Evolutionary conservation across 495 filamentous ascomycete genomes (phyloP).

Genomic region (Articulospora tetracladia): DNA sequence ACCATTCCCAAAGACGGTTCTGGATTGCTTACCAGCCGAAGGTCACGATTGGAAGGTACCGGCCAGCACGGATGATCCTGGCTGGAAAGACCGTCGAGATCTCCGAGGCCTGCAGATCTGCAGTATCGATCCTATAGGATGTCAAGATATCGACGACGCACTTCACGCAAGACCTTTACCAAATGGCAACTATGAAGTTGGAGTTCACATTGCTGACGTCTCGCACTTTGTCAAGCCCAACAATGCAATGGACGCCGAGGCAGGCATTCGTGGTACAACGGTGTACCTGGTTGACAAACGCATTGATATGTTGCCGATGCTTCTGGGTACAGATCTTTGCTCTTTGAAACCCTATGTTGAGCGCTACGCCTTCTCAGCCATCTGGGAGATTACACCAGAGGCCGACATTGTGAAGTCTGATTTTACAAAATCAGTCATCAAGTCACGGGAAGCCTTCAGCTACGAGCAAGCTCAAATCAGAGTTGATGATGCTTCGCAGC

Average conservation of each 20-base stretch:
- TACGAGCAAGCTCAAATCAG: conserved; percentile 93
- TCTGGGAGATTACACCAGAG: conserved; percentile 87
- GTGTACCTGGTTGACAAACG: conserved; percentile 98
- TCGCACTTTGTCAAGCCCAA: conserved; percentile 97
- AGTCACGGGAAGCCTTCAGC: conserved; percentile 95
- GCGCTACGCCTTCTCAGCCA: conserved; percentile 90
- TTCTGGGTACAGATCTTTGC: conserved; percentile 93
- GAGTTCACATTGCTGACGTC: conserved; percentile 98
- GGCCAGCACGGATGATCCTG: conserved; percentile 64
- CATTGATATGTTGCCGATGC: conserved; percentile 97
- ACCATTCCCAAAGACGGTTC: conserved; percentile 90
- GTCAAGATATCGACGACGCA: conserved; percentile 97
- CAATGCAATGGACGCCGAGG: conserved; percentile 95
- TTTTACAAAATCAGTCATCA: conserved; percentile 97
- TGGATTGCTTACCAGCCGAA: conserved; percentile 88
- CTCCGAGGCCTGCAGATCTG: conserved; percentile 84
- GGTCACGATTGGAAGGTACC: conserved; percentile 96
- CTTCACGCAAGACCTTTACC: conserved; percentile 80
- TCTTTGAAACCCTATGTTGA: conserved; percentile 97
- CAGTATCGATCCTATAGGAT: conserved; percentile 94
- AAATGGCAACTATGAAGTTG: conserved; percentile 94
- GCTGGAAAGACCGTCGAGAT: conserved; percentile 82
- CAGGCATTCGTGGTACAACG: conserved; percentile 88
- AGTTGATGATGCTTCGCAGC: conserved; percentile 81
- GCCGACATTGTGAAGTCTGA: conserved; percentile 77